Percentiles rank a stretch among this genome's conserved stretches.
Evolutionary conservation across 2,329 filamentous ascomycete species (phyloP).

Genomic region (Nigrospora osmanthi): DNA sequence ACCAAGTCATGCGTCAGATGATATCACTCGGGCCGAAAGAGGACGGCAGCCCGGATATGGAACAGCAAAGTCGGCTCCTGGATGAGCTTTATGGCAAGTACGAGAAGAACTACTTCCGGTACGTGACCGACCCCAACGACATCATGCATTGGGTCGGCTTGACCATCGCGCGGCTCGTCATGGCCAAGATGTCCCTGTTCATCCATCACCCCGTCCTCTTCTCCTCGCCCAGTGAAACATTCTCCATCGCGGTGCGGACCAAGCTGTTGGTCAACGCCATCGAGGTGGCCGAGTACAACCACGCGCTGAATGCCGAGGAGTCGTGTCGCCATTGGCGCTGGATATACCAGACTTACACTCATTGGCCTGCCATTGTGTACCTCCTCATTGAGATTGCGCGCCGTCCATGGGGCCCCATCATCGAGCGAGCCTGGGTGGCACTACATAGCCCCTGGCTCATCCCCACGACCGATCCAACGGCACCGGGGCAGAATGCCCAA

Average conservation of each 20-base stretch:
- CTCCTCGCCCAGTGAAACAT: conserved; percentile 43
- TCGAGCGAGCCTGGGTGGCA: conserved; percentile 18
- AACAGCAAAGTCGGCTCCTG: conserved; percentile 27
- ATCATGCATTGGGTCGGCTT: conserved; percentile 29
- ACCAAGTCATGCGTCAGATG: conserved; percentile 27
- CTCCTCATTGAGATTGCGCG: conserved; percentile 33
- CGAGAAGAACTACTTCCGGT: conserved; percentile 33
- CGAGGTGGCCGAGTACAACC: conserved; percentile 65
- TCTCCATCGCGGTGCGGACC: conserved; percentile 56
- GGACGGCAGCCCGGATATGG: conserved; percentile 18
- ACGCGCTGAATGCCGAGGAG: conserved; percentile 55
- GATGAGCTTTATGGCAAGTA: conserved; percentile 18
- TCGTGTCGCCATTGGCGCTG: conserved; percentile 38
- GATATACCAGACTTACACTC: conserved; percentile 42
- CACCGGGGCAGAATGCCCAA: conserved; percentile 17
- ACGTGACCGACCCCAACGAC: conserved; percentile 20
- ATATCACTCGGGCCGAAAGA: conserved; percentile 19
- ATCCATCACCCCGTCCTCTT: conserved; percentile 68
- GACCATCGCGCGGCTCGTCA: conserved; percentile 61
- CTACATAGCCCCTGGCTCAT: conserved; percentile 19
- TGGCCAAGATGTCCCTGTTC: conserved; percentile 72
- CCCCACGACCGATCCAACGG: conserved; percentile 9
- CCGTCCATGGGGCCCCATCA: conserved; percentile 16
- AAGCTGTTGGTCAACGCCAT: conserved; percentile 65
- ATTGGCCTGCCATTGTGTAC: conserved; percentile 44